Evolutionary conservation across 305 asterid genomes (phyloP).

Genomic region (Rubia occidens): DNA sequence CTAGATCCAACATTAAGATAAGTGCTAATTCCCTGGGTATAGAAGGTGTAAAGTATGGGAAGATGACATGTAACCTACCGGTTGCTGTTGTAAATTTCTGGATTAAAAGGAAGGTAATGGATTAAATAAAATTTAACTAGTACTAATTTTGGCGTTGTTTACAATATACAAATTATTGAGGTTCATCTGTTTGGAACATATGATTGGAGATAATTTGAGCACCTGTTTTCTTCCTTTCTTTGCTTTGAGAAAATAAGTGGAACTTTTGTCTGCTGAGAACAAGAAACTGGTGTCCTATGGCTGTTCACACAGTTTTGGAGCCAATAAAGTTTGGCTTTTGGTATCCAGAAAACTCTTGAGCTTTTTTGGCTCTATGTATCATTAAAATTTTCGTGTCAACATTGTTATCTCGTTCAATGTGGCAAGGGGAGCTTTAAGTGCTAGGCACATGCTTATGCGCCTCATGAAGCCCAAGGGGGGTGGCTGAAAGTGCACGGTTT

Average conservation of each 20-base stretch:
- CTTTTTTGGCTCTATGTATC: not conserved
- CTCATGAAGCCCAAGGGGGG: no score
- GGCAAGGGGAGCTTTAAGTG: not conserved
- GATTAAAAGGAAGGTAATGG: not conserved
- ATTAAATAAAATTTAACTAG: not conserved
- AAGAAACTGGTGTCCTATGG: not conserved
- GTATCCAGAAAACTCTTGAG: not conserved
- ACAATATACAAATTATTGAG: not conserved
- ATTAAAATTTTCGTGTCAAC: not conserved
- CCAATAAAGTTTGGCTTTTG: not conserved
- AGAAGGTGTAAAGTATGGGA: not conserved
- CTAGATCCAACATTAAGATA: not conserved
- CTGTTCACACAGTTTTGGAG: not conserved
- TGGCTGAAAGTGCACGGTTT: no score
- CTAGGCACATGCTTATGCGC: no score
- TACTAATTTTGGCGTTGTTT: not conserved
- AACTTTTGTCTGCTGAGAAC: slow-evolving; percentile 2
- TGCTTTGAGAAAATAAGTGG: not conserved
- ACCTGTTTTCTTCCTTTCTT: not conserved
- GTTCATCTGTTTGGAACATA: not conserved
- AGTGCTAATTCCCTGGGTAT: not conserved
- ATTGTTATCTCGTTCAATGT: not conserved
- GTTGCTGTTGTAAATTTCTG: not conserved
- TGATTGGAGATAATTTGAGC: not conserved
- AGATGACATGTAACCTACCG: not conserved